Evolutionary conservation across 306 rosid species (phyloP).

Genomic region (Luffa aegyptiaca): DNA sequence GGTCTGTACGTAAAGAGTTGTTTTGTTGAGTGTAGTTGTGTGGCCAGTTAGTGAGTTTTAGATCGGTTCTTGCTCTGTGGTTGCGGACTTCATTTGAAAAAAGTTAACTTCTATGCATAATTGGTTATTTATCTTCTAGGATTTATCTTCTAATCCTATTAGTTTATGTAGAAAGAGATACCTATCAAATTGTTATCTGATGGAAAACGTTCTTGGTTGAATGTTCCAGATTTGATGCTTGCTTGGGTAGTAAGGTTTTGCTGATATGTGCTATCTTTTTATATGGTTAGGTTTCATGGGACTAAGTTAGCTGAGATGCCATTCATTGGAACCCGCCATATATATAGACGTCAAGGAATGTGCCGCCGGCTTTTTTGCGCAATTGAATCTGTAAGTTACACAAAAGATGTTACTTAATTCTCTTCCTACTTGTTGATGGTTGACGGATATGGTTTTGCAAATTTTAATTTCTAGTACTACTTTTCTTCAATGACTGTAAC

Average conservation of each 20-base stretch:
- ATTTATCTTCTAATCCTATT: not conserved
- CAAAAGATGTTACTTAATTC: slow-evolving; percentile 15
- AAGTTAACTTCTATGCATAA: not conserved
- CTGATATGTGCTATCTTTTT: slow-evolving; percentile 9
- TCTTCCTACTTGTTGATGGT: slow-evolving; percentile 5
- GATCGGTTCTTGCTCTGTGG: not conserved
- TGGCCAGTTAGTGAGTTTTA: not conserved
- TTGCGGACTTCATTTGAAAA: not conserved
- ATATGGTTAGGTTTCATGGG: slow-evolving; percentile 75
- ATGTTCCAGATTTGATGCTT: not conserved
- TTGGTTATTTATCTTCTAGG: not conserved
- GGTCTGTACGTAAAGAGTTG: not conserved
- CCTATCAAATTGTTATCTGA: not conserved
- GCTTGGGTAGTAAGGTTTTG: slow-evolving; percentile 4
- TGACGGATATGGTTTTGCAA: not conserved
- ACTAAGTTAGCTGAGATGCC: slow-evolving; percentile 97
- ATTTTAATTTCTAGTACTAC: not conserved
- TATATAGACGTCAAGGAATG: slow-evolving; percentile 98
- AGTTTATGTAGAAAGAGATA: not conserved
- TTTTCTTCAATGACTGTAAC: not conserved
- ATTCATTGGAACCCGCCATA: slow-evolving; percentile 90
- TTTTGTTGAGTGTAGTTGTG: not conserved
- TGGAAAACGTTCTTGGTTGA: not conserved
- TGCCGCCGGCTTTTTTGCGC: slow-evolving; percentile 89
- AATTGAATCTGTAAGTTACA: slow-evolving; percentile 62